phyloP scores from a whole-genome alignment of 2,329 filamentous ascomycete species.

The Knoxdaviesia proteae region DNA sequence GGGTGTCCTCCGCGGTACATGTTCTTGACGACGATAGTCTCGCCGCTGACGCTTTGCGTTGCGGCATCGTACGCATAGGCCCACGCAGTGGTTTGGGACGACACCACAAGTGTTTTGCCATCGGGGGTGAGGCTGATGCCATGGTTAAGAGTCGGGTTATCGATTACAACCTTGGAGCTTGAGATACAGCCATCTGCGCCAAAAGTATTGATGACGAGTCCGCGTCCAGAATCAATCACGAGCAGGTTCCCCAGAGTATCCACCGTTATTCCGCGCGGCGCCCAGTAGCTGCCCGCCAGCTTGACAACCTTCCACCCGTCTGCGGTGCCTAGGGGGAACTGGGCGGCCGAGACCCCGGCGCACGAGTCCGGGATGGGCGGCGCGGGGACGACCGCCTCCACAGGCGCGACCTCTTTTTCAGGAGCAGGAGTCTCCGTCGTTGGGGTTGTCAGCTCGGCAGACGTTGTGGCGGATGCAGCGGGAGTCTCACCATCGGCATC shows the following conservation, averaged over 20 bases:
- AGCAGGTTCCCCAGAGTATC: constrained; percentile 17
- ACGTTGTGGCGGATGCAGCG: constrained; percentile 3
- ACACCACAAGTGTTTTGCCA: constrained; percentile 17
- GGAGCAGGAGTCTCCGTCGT: constrained; percentile 1
- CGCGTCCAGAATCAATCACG: constrained; percentile 14
- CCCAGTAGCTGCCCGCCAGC: constrained; percentile 15
- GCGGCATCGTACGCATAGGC: constrained; percentile 34
- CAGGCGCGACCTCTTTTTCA: background rate
- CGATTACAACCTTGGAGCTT: constrained; percentile 15
- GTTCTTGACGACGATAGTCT: constrained; percentile 17
- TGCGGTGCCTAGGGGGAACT: constrained; percentile 13
- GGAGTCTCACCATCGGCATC: constrained; percentile 3
- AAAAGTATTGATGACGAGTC: constrained; percentile 19
- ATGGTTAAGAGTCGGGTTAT: constrained; percentile 16
- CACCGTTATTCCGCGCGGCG: constrained; percentile 15
- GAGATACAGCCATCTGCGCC: constrained; percentile 18
- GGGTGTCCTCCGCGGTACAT: constrained; percentile 20
- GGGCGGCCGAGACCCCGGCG: constrained; percentile 11
- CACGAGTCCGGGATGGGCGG: constrained; percentile 13
- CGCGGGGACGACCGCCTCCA: background rate
- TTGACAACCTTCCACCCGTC: constrained; percentile 18
- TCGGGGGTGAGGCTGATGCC: constrained; percentile 18
- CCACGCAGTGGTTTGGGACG: constrained; percentile 22
- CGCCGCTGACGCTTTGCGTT: constrained; percentile 21
- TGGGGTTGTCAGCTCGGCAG: constrained; percentile 3